phyloP scores from a whole-genome alignment of 257 asterid genomes.

The Mitragyna speciosa region DNA sequence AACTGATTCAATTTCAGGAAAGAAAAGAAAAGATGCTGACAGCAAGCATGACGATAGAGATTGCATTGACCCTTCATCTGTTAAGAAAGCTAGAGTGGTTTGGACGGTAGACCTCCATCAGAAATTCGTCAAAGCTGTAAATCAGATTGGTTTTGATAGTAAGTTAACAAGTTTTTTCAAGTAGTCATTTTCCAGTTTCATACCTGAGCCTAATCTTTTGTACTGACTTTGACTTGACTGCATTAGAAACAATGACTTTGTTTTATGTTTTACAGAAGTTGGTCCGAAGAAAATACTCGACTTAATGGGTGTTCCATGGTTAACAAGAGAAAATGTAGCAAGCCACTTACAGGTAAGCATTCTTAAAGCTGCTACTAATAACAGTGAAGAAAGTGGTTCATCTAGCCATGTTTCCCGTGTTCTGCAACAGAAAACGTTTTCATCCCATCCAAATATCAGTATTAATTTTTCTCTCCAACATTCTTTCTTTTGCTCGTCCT shows the following conservation, averaged over 20 bases:
- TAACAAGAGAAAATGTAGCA: constrained; percentile 87
- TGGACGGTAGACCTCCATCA: constrained; percentile 73
- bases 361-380: background rate
- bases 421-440: background rate
- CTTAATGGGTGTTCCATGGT: constrained; percentile 85
- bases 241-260: background rate
- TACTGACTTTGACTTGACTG: background rate
- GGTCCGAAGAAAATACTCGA: constrained; percentile 94
- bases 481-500: background rate
- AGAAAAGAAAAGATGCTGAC: constrained; percentile 60
- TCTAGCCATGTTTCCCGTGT: background rate
- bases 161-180: constrained; percentile 29
- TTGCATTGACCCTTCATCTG: constrained; percentile 44
- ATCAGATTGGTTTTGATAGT: constrained; percentile 66
- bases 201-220: background rate
- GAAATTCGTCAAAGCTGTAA: constrained; percentile 65
- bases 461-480: background rate
- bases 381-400: background rate
- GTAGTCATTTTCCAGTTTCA: background rate
- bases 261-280: constrained; percentile 50
- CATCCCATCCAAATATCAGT: too few species aligned
- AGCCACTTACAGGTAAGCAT: constrained; percentile 83
- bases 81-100: constrained; percentile 78
- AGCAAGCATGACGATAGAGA: constrained; percentile 48
- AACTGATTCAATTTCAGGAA: constrained; percentile 49